Evolutionary conservation across 2,329 filamentous ascomycete genomes (phyloP).

Genomic region (Whalleya microplaca): DNA sequence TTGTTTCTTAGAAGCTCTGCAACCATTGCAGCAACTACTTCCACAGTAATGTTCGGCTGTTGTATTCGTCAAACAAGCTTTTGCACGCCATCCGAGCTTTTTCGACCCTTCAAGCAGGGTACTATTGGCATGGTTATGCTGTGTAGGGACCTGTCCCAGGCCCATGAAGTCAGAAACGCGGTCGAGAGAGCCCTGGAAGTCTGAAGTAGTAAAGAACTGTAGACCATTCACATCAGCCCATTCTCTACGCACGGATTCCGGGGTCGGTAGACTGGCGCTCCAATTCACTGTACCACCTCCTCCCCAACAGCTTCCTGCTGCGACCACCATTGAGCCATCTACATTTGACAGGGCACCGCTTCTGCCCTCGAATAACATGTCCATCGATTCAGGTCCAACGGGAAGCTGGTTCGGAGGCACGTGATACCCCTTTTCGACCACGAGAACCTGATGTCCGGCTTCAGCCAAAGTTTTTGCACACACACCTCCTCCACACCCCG

Average conservation of each 20-base stretch:
- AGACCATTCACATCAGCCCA: conserved; percentile 66
- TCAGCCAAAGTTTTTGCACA: conserved; percentile 69
- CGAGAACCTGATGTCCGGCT: conserved; percentile 55
- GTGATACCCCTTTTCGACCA: conserved; percentile 72
- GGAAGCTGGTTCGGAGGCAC: conserved; percentile 67
- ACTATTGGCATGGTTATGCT: conserved; percentile 67
- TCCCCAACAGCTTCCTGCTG: conserved; percentile 69
- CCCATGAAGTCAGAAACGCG: conserved; percentile 46
- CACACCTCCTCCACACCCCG: conserved; percentile 72
- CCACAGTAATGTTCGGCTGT: conserved; percentile 47
- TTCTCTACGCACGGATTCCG: conserved; percentile 67
- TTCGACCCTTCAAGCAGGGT: conserved; percentile 67
- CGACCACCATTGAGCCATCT: conserved; percentile 55
- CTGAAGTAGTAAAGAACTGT: conserved; percentile 64
- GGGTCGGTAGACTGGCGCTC: conserved; percentile 56
- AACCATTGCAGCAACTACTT: conserved; percentile 48
- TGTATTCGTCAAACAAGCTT: conserved; percentile 70
- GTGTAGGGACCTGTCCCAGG: conserved; percentile 42
- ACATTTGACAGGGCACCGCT: conserved; percentile 53
- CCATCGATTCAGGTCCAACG: conserved; percentile 58
- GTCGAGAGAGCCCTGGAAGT: conserved; percentile 64
- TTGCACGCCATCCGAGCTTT: conserved; percentile 66
- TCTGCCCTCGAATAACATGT: conserved; percentile 65
- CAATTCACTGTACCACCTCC: conserved; percentile 76
- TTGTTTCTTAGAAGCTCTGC: conserved; percentile 64